Evolutionary conservation across 192 early-diverging fungal species (phyloP), one percentile per base, ranked within the genome.

Genomic region (Entomortierella lignicola): DNA sequence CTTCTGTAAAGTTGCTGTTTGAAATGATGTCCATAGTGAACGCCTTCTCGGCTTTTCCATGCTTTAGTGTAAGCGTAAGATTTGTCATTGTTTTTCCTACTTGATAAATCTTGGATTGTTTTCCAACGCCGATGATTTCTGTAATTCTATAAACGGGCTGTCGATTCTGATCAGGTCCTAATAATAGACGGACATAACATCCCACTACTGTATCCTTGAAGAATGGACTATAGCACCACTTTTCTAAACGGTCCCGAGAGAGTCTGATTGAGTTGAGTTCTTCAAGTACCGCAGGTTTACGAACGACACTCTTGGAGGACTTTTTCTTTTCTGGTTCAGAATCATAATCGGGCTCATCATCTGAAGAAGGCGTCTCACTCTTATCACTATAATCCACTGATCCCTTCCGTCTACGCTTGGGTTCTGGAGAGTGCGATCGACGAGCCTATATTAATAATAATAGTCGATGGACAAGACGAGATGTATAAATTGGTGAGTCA

Each of bases 21-120:
- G 94, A 96, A 13, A 96, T 82, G 32, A 87, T 88, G 60, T 92
- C 89, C 90, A 94, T 94, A 10, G 88, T 87, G 69, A 92, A 94
- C 23, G 72, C 80, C 51, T 87, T 89, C 64, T 90, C 86, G 18
- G 88, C 77, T 39, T 89, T 85, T 29, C 94, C 94, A 69, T 93
- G 92, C 43, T 85, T 87, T 34, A 94, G 82, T 17, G 70, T 82
- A 26, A 96, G 60, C 12, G 86, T 87, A 55, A 89, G 86, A 79
- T 94, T 91, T 37, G 91, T 92, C 44, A 81, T 77, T 0, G 85
- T 82, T 15, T 86, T 85, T 30, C 90, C 88, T 4, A 94, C 42
- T 44, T 84, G 82, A 72, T 93, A 94, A 17, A 82, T 81, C 55
- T 86, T 84, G 60, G 90, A 69, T 53, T 83, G 74, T 42, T 82